These are phyloP conservation scores for Ceratobasidium papillatum DNA, from an alignment of 1,284 basidiomycete species.

Conservation along the genomic window DNA sequence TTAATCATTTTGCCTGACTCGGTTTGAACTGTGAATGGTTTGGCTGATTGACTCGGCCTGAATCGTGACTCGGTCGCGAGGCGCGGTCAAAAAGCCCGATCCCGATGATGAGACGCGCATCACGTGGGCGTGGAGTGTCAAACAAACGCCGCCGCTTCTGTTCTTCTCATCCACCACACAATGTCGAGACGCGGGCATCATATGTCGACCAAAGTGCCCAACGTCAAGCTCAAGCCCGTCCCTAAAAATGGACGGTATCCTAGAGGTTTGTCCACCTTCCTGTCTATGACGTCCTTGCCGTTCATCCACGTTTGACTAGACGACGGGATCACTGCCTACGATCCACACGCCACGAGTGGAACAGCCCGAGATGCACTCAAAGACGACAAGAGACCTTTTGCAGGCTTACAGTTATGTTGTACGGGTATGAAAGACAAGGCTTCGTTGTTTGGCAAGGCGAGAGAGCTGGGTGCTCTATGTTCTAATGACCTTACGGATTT, in stretches of 20 bases:
- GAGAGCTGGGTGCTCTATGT: constrained; percentile 43
- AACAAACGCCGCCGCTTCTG: constrained; percentile 20
- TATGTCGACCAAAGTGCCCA: constrained; percentile 47
- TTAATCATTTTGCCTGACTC: neutral
- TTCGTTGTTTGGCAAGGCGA: constrained; percentile 35
- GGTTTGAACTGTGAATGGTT: no score
- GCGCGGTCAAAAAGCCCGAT: constrained; percentile 39
- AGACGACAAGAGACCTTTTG: constrained; percentile 41
- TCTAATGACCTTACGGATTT: constrained; percentile 45
- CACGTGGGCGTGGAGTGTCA: constrained; percentile 22
- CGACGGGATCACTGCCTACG: neutral
- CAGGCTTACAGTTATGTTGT: constrained; percentile 42
- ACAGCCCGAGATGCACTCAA: constrained; percentile 4
- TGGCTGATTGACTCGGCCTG: neutral
- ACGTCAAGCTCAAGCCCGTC: constrained; percentile 44
- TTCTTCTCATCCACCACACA: constrained; percentile 27
- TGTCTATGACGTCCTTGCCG: neutral
- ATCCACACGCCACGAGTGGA: neutral
- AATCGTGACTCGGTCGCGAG: neutral
- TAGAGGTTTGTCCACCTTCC: neutral
- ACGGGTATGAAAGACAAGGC: constrained; percentile 45
- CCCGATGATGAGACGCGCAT: constrained; percentile 23
- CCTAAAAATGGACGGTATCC: neutral
- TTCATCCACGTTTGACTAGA: constrained; percentile 1
- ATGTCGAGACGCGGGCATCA: constrained; percentile 41